Percentiles rank a stretch among this genome's conserved stretches.
phyloP scores from a whole-genome alignment of 768 basidiomycete genomes.

The Termitomyces sp. region DNA sequence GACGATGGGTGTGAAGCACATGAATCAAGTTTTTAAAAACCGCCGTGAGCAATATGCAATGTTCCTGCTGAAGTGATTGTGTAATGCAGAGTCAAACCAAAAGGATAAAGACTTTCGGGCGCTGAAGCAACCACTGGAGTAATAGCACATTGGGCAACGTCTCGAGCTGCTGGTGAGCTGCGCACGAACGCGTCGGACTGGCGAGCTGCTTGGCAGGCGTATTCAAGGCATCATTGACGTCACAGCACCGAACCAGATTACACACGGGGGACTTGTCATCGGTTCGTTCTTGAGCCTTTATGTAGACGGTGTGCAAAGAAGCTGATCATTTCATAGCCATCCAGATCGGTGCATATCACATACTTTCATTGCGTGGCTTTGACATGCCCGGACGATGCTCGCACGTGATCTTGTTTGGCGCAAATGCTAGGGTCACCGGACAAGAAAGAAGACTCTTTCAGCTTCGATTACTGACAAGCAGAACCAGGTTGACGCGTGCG shows the following conservation, averaged over 20 bases:
- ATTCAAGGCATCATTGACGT: conserved; percentile 62
- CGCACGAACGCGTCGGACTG: conserved; percentile 76
- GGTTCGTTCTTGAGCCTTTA: conserved; percentile 30
- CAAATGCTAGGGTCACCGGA: background rate
- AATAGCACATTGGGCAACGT: conserved; percentile 64
- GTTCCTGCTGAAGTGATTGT: conserved; percentile 18
- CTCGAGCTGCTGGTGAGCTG: conserved; percentile 55
- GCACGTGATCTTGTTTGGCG: conserved; percentile 9
- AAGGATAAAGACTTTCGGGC: conserved; percentile 34
- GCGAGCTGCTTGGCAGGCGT: conserved; percentile 64
- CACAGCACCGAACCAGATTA: conserved; percentile 63
- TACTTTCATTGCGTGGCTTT: background rate
- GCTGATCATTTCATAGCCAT: conserved; percentile 30
- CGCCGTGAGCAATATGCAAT: background rate
- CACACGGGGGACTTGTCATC: conserved; percentile 68
- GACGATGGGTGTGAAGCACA: background rate
- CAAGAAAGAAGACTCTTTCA: background rate
- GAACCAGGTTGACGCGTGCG: background rate
- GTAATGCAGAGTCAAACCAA: conserved; percentile 23
- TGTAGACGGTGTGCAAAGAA: background rate
- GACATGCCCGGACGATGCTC: background rate
- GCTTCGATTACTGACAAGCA: background rate
- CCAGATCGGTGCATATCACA: conserved; percentile 40
- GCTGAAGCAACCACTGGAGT: conserved; percentile 81
- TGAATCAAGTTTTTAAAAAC: no score